Conservation (phyloP, 2,329 filamentous ascomycete species). For the Pseudogymnoascus sp. region DNA sequence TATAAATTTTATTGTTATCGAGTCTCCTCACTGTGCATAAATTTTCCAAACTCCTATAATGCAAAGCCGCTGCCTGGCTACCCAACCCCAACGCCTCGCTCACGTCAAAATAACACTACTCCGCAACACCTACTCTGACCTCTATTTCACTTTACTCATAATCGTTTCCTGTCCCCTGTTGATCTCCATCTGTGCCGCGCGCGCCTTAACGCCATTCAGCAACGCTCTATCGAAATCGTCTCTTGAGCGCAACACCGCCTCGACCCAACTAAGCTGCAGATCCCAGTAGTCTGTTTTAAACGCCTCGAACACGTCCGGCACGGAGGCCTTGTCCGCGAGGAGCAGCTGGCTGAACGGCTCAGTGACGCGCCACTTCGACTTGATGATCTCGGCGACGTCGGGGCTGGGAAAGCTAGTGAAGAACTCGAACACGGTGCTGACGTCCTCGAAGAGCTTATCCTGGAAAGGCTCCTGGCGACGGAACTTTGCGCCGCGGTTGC, state of each 20-base stretch:
- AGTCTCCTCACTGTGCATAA: not conserved
- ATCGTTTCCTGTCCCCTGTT: conserved; percentile 82
- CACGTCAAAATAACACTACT: not conserved
- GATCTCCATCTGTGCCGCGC: conserved; percentile 78
- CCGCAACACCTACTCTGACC: not conserved
- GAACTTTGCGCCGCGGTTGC: conserved; percentile 88
- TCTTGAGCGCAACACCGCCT: conserved; percentile 75
- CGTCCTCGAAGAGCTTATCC: conserved; percentile 89
- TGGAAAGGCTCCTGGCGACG: conserved; percentile 78
- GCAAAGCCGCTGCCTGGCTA: not conserved
- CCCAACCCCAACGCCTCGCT: conserved; percentile 5
- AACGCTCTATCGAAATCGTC: conserved; percentile 93
- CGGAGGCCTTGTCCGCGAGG: conserved; percentile 62
- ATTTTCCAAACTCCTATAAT: not conserved
- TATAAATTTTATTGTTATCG: not conserved
- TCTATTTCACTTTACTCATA: conserved; percentile 81
- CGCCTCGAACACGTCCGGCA: conserved; percentile 70
- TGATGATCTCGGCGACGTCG: conserved; percentile 67
- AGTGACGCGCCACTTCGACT: conserved; percentile 86
- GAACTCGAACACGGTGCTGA: conserved; percentile 83
- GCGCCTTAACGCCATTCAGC: conserved; percentile 79
- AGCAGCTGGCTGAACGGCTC: conserved; percentile 76
- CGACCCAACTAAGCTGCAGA: conserved; percentile 89
- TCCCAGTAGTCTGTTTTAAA: conserved; percentile 93
- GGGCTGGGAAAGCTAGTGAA: conserved; percentile 62